Evolutionary conservation across 257 asterid species (phyloP).

Genomic region (Parsonsia alboflavescens): DNA sequence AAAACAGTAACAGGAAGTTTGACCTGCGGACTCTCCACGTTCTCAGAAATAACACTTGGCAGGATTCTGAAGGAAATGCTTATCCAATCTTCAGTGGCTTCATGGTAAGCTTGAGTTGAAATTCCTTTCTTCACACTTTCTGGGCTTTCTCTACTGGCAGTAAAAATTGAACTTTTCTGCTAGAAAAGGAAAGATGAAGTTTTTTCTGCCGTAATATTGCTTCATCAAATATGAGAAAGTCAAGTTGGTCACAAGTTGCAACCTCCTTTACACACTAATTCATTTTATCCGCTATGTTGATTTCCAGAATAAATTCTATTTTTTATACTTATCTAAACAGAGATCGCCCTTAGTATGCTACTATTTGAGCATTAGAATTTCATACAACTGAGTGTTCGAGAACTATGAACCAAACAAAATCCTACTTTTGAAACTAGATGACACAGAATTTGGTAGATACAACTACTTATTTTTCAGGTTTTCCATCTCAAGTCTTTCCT

Average conservation of each 20-base stretch:
- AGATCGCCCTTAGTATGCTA: neutral
- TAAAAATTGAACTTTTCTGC: neutral
- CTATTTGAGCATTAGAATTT: neutral
- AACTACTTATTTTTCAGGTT: neutral
- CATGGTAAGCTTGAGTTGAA: slow-evolving; percentile 47
- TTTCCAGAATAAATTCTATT: neutral
- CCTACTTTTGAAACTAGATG: neutral
- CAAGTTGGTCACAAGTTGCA: neutral
- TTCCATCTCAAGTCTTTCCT: neutral
- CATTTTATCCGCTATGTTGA: neutral
- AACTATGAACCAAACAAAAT: neutral
- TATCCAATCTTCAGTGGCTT: slow-evolving; percentile 80
- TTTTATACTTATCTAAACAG: neutral
- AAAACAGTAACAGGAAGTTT: slow-evolving; percentile 50
- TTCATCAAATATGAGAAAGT: neutral
- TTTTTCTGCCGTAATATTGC: neutral
- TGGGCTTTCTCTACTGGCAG: neutral
- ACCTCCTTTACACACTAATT: neutral
- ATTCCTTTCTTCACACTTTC: slow-evolving; percentile 1
- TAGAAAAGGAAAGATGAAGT: neutral
- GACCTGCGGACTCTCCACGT: slow-evolving; percentile 74
- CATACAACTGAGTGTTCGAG: neutral
- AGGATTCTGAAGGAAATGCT: slow-evolving; percentile 64
- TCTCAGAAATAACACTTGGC: slow-evolving; percentile 67
- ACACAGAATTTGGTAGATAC: neutral